Evolutionary conservation across 768 basidiomycete genomes (phyloP), one percentile per base, ranked within the genome.

Genomic region (Termitomyces heimii): DNA sequence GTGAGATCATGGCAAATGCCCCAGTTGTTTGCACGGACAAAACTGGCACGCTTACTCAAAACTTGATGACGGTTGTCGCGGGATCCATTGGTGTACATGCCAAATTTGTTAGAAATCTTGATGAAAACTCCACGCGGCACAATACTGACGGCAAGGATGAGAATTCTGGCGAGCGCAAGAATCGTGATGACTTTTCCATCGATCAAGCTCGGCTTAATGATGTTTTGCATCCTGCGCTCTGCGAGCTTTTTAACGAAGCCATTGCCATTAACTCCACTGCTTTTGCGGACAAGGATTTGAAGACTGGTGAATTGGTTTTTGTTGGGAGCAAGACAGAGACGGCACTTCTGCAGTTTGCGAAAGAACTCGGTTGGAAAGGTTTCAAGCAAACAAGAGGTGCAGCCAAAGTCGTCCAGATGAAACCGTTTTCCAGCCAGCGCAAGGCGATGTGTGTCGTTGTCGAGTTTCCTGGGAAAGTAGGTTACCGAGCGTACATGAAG

Each of bases 1-100:
- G 96, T 71, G 97, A 99, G 74, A 98, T 94, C 0, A 98, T 98
- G 96, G 96, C 92, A 22, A 98, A 98, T 64, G 32, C 96, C 5
- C 95, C 90, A 22, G 94, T 98, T 57, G 83, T 98, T 4, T 94
- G 93, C 73, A 95, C 94, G 14, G 94, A 95, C 78, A 95, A 96
- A 75, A 96, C 94, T 2, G 96, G 96, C 37, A 98, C 96, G 9
- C 85, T 99, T 24, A 99, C 97, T 0, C 88, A 92, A 67, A 98
- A 98, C 73, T 75, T 75, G 63, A 99, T 99, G 97, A 85, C 88
- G 10, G 92, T 98, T 61, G 97, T 99, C 51, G 95, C 96, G 22
- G 95, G 95, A 39, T 94, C 94, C 12, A 76, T 98, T 50, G 97
- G 97, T 26, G 84, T 98, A 50, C 88, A 95, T 65, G 92, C 87